phyloP scores from a whole-genome alignment of 2,329 filamentous ascomycete species.

The Ascochyta koolunga region DNA sequence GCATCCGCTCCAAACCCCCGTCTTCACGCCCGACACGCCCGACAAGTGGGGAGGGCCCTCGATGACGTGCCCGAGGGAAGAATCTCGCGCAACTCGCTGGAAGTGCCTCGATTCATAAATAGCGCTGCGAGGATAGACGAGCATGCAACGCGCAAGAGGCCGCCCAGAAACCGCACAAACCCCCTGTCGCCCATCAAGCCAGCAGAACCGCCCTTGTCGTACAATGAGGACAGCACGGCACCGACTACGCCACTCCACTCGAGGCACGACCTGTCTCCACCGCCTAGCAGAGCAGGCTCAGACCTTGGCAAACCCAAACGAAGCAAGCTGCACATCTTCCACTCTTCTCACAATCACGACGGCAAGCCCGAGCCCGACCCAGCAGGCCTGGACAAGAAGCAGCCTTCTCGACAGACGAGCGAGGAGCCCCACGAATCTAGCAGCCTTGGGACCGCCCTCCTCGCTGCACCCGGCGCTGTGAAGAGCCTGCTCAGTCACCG shows the following conservation, averaged over 20 bases:
- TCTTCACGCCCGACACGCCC: slow-evolving; percentile 51
- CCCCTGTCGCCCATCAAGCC: slow-evolving; percentile 27
- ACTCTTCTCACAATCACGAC: slow-evolving; percentile 45
- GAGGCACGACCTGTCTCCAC: slow-evolving; percentile 46
- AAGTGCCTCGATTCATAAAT: slow-evolving; percentile 28
- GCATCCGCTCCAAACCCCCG: slow-evolving; percentile 41
- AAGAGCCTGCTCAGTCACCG: slow-evolving; percentile 43
- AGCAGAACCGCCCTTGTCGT: slow-evolving; percentile 47
- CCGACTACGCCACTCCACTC: slow-evolving; percentile 46
- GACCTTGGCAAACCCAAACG: slow-evolving; percentile 44
- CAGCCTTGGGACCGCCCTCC: slow-evolving; percentile 37
- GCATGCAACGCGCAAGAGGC: slow-evolving; percentile 28
- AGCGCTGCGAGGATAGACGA: slow-evolving; percentile 25
- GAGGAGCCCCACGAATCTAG: slow-evolving; percentile 41
- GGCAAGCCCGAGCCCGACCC: slow-evolving; percentile 26
- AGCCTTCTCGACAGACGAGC: slow-evolving; percentile 35
- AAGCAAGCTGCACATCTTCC: slow-evolving; percentile 50
- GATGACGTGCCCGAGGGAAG: slow-evolving; percentile 26
- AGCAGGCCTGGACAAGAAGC: slow-evolving; percentile 31
- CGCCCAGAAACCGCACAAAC: slow-evolving; percentile 25
- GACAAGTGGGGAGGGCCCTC: slow-evolving; percentile 45
- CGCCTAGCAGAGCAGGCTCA: slow-evolving; percentile 41
- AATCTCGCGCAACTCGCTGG: slow-evolving; percentile 31
- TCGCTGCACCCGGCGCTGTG: slow-evolving; percentile 41
- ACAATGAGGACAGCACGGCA: slow-evolving; percentile 48